A percentile compares a stretch with the other conserved stretches of the same genome.
These are phyloP conservation scores for Allium fistulosum DNA, from an alignment of 106 monocot species.

Conservation along the genomic window DNA sequence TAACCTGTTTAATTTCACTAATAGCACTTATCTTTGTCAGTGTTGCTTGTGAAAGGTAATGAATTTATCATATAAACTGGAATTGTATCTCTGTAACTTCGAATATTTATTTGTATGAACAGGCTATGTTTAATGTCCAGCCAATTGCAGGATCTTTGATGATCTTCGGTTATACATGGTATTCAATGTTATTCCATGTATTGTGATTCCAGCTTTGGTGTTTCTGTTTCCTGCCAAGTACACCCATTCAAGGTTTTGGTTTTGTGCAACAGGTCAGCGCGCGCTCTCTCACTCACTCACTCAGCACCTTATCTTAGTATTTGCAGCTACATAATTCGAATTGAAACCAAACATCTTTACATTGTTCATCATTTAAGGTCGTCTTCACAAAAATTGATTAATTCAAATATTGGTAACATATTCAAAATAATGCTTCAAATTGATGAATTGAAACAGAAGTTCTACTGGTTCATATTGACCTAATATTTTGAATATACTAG, in stretches of 20 bases:
- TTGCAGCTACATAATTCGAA: not conserved
- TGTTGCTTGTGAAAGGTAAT: constrained; percentile 74
- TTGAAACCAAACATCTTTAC: not conserved
- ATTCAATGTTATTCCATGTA: constrained; percentile 47
- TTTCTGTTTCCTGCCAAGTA: constrained; percentile 73
- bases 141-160: constrained; percentile 58
- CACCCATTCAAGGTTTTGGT: constrained; percentile 83
- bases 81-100: not conserved
- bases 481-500: too few species aligned
- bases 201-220: constrained; percentile 58
- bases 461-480: too few species aligned
- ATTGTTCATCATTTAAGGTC: not conserved
- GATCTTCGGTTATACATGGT: constrained; percentile 74
- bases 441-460: too few species aligned
- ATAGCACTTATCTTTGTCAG: constrained; percentile 47
- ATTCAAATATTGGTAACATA: too few species aligned
- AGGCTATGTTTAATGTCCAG: constrained; percentile 10
- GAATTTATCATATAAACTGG: not conserved
- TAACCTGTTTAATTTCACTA: constrained; percentile 69
- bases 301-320: not conserved
- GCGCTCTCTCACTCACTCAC: not conserved
- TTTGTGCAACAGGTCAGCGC: constrained; percentile 57
- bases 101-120: not conserved
- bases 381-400: not conserved
- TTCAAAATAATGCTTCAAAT: too few species aligned